These are phyloP conservation scores for Trichoderma gamsii DNA, from an alignment of 495 filamentous ascomycete species.

Conservation along the genomic window DNA sequence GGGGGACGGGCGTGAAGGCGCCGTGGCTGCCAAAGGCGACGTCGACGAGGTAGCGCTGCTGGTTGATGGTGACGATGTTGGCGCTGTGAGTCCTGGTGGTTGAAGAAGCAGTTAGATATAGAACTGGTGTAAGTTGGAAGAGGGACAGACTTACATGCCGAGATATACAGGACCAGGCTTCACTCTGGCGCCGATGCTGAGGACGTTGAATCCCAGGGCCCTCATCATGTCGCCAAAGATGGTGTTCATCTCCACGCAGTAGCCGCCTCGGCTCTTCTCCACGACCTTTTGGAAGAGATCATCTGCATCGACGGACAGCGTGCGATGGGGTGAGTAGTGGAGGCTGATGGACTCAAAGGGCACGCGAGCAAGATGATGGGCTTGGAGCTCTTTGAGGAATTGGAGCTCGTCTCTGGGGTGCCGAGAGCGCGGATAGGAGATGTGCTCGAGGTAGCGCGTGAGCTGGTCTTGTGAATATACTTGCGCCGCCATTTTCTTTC, in stretches of 20 bases:
- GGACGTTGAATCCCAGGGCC: constrained; percentile 54
- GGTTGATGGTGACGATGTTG: constrained; percentile 56
- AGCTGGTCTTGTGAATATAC: constrained; percentile 26
- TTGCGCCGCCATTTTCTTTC: constrained; percentile 18
- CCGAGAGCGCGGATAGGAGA: constrained; percentile 33
- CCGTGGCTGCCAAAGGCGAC: constrained; percentile 59
- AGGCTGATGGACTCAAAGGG: constrained; percentile 65
- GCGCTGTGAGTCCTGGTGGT: constrained; percentile 58
- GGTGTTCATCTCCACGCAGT: constrained; percentile 70
- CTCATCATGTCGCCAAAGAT: constrained; percentile 61
- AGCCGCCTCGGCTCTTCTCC: constrained; percentile 48
- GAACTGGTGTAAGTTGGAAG: neutral
- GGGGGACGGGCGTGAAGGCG: constrained; percentile 28
- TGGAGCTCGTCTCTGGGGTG: constrained; percentile 20
- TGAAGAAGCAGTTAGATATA: neutral
- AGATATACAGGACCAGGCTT: constrained; percentile 27
- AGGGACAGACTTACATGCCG: constrained; percentile 29
- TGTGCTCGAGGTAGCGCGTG: constrained; percentile 32
- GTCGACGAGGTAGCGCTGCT: constrained; percentile 54
- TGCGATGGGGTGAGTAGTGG: constrained; percentile 44
- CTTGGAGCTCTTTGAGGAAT: constrained; percentile 37
- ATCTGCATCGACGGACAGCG: constrained; percentile 49
- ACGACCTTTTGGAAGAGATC: constrained; percentile 62
- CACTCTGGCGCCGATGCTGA: constrained; percentile 39
- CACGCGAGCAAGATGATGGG: constrained; percentile 51